A percentile compares a stretch with the other conserved stretches of the same genome.
phyloP scores from a whole-genome alignment of 208 protist species.

The Angomonas deanei region DNA sequence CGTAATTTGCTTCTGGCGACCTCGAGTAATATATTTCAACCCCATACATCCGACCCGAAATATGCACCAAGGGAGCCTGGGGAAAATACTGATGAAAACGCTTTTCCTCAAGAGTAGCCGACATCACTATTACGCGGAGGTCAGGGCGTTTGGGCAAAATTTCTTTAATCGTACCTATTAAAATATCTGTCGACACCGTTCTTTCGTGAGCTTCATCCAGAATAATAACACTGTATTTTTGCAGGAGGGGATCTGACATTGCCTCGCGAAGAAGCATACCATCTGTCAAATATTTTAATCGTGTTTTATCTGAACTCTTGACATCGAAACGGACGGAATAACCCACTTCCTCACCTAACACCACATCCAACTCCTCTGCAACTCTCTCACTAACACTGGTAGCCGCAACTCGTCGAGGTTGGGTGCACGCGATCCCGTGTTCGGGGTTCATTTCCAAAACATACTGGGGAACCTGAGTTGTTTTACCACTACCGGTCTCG shows the following conservation, averaged over 20 bases:
- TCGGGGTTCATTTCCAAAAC: conserved; percentile 86
- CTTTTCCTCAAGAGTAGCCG: conserved; percentile 96
- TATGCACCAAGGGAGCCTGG: conserved; percentile 95
- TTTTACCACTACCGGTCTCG: conserved; percentile 94
- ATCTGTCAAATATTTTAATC: conserved; percentile 98
- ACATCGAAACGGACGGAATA: conserved; percentile 99
- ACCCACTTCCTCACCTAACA: conserved; percentile 96
- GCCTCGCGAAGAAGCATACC: conserved; percentile 98
- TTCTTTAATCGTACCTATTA: conserved; percentile 97
- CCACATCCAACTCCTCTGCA: conserved; percentile 96
- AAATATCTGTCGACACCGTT: conserved; percentile 97
- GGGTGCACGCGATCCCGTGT: conserved; percentile 89
- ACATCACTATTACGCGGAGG: conserved; percentile 96
- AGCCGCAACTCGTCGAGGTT: conserved; percentile 98
- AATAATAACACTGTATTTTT: conserved; percentile 95
- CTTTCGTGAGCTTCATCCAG: conserved; percentile 99
- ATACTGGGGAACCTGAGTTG: conserved; percentile 94
- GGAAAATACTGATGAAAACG: conserved; percentile 98
- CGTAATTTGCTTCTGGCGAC: conserved; percentile 93
- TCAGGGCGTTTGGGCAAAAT: conserved; percentile 74
- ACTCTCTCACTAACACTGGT: conserved; percentile 98
- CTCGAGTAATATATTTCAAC: conserved; percentile 87
- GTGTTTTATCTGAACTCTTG: conserved; percentile 89
- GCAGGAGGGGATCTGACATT: conserved; percentile 89
- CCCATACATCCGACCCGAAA: conserved; percentile 96